Percentiles rank a stretch among this genome's conserved stretches.
Evolutionary conservation across 495 filamentous ascomycete genomes (phyloP).

Genomic region (Amorphotheca resinae): DNA sequence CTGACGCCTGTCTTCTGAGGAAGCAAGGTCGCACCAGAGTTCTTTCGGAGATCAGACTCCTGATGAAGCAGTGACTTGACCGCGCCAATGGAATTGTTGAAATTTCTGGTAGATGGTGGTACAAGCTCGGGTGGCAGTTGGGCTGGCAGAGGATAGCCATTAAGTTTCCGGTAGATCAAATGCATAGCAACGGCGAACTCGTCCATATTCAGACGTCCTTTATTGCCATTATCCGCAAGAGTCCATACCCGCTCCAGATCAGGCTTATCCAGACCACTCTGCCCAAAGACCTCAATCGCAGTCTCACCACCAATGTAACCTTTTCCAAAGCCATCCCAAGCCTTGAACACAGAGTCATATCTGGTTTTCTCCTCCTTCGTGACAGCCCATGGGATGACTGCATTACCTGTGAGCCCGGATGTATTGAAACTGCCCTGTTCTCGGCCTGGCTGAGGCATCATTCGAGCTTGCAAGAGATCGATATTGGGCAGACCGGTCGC

Average conservation of each 20-base stretch:
- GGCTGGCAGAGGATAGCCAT: slow-evolving; percentile 88
- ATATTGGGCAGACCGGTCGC: slow-evolving; percentile 85
- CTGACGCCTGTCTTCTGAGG: slow-evolving; percentile 96
- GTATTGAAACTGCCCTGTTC: slow-evolving; percentile 82
- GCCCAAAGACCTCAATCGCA: slow-evolving; percentile 93
- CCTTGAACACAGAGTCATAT: slow-evolving; percentile 90
- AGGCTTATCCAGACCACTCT: slow-evolving; percentile 81
- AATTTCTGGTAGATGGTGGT: slow-evolving; percentile 87
- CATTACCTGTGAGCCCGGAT: slow-evolving; percentile 78
- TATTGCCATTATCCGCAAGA: slow-evolving; percentile 83
- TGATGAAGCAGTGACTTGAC: slow-evolving; percentile 86
- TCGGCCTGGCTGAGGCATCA: slow-evolving; percentile 95
- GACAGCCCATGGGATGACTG: slow-evolving; percentile 94
- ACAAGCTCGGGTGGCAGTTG: slow-evolving; percentile 87
- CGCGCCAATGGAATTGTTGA: slow-evolving; percentile 82
- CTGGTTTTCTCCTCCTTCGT: slow-evolving; percentile 98
- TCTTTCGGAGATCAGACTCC: slow-evolving; percentile 77
- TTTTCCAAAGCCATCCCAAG: slow-evolving; percentile 92
- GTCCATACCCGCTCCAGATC: slow-evolving; percentile 95
- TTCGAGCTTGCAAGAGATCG: slow-evolving; percentile 82
- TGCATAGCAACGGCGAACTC: slow-evolving; percentile 99
- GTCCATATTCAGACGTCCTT: slow-evolving; percentile 87
- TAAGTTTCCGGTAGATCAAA: slow-evolving; percentile 92
- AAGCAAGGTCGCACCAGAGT: slow-evolving; percentile 70
- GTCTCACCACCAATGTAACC: slow-evolving; percentile 88